Evolutionary conservation across 2,329 filamentous ascomycete genomes (phyloP), one percentile per base, ranked within the genome.

Genomic region (Penicillium polonicum): DNA sequence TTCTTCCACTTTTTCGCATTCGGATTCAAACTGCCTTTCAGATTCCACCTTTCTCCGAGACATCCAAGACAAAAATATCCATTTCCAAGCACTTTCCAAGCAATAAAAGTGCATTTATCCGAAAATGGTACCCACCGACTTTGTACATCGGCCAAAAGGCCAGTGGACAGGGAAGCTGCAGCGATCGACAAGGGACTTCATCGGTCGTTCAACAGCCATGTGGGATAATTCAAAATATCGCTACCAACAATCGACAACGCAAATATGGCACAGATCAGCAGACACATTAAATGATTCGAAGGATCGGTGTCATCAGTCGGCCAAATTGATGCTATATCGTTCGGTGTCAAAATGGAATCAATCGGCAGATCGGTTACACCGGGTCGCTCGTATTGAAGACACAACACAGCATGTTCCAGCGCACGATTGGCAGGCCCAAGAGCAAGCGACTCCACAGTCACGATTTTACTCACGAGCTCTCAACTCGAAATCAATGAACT

Each of bases 221-320:
- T 62, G 55, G 52, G 38, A 33, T 17, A 52, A 62, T 17, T 64
- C 60, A 1, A 62, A 57, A 58, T 15, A 44, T 45, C 36, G 45
- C 45, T 60, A 45, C 21, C 55, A 59, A 12, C 58, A 62, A 50
- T 53, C 60, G 5, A 61, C 54, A 17, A 42, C 55, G 54, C 60
- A 62, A n/a, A 39, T 48, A 8, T 53, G 57, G 61, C 53, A 65
- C 13, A 55, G 49, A 39, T 62, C 63, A 12, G 42, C 61, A 33
- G 55, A 59, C 38, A 43, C 57, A 6, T 57, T 50, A 48, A 49
- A 39, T 12, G 19, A 46, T 5, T 58, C 62, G 2, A 65, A 60
- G 31, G 33, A 39, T 19, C 48, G 62, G 7, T 60, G 57, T 38
- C 57, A 57, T 1, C 52, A 59, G 19, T 63, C 63, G 6, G 57